phyloP scores from a whole-genome alignment of 139 green algal species.

The Ulvella scutata region DNA sequence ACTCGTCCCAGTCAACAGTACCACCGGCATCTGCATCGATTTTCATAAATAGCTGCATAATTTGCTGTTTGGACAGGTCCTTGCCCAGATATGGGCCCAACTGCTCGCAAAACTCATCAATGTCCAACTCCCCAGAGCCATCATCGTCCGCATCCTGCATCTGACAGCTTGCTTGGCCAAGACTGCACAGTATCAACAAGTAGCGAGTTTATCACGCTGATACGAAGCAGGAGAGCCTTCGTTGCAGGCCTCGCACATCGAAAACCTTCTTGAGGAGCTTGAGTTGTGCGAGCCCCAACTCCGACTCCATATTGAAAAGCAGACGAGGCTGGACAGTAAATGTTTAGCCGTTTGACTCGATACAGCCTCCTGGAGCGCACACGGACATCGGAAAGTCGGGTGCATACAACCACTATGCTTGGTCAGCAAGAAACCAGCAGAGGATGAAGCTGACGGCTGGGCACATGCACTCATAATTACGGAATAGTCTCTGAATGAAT shows the following conservation, averaged over 20 bases:
- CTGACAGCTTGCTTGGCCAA: background rate
- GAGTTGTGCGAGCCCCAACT: slow-evolving; percentile 17
- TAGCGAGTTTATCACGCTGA: background rate
- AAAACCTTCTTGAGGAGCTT: slow-evolving; percentile 56
- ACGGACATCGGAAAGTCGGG: too few relatives aligned
- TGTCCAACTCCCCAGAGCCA: slow-evolving; percentile 61
- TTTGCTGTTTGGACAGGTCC: slow-evolving; percentile 20
- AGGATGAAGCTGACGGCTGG: too few relatives aligned
- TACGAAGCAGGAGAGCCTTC: background rate
- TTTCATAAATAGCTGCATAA: slow-evolving; percentile 72
- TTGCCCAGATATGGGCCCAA: slow-evolving; percentile 45
- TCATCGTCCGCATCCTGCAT: slow-evolving; percentile 55
- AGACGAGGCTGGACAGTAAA: too few relatives aligned
- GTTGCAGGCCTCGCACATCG: slow-evolving; percentile 28
- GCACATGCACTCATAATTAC: too few relatives aligned
- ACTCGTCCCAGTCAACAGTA: slow-evolving; percentile 79
- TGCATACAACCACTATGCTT: too few relatives aligned
- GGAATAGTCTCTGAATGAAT: too few relatives aligned
- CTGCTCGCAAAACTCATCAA: slow-evolving; percentile 60
- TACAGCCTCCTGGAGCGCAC: too few relatives aligned
- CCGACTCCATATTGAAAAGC: slow-evolving; percentile 1
- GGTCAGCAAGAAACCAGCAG: too few relatives aligned
- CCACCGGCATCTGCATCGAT: slow-evolving; percentile 74
- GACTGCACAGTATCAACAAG: background rate
- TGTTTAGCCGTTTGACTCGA: too few relatives aligned